Evolutionary conservation across 306 rosid species (phyloP).

Genomic region (Cucurbita argyrosperma): DNA sequence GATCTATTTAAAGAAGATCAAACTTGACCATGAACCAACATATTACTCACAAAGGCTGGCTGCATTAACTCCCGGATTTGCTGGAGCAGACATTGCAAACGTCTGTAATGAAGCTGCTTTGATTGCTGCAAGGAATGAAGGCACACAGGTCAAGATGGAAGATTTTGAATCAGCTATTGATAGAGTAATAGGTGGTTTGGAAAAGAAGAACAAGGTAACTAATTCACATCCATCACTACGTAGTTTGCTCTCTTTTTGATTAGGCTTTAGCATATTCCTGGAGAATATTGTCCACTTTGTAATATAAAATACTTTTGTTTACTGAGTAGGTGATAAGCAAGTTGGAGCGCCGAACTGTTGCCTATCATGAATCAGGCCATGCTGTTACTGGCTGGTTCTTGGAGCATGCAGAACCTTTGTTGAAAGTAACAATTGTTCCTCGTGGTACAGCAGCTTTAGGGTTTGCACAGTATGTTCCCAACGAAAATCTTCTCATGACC

Average conservation of each 20-base stretch:
- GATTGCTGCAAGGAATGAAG: constrained; percentile 76
- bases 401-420: constrained; percentile 70
- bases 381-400: constrained; percentile 95
- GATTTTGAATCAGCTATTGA: constrained; percentile 90
- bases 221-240: neutral
- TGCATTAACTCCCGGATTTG: constrained; percentile 96
- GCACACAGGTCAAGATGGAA: constrained; percentile 45
- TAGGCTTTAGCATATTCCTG: neutral
- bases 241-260: neutral
- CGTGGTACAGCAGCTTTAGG: constrained; percentile 97
- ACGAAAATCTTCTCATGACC: constrained; percentile 85
- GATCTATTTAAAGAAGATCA: constrained; percentile 68
- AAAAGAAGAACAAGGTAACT: constrained; percentile 86
- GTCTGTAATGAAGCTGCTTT: constrained; percentile 95
- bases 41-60: constrained; percentile 87
- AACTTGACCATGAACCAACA: constrained; percentile 75
- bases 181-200: constrained; percentile 90
- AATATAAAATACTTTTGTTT: neutral
- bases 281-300: neutral
- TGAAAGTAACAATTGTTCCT: constrained; percentile 91
- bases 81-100: constrained; percentile 99
- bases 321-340: constrained; percentile 73
- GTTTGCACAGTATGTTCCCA: constrained; percentile 90
- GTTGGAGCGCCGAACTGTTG: constrained; percentile 84
- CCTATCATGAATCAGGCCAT: constrained; percentile 95